Evolutionary conservation across 106 monocot species (phyloP).

Genomic region (Agapanthus africanus): DNA sequence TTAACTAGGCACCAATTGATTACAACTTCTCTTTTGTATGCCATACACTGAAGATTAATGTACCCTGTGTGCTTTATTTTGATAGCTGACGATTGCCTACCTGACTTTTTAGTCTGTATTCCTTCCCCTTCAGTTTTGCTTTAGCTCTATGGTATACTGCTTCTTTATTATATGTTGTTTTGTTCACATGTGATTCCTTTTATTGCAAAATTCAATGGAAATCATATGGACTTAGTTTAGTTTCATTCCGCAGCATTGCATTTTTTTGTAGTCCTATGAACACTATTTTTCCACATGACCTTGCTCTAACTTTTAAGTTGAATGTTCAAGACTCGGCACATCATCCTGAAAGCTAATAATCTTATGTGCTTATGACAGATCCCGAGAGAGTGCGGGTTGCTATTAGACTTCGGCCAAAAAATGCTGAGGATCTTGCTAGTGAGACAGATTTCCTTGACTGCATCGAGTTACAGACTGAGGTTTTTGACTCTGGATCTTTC

Average conservation of each 20-base stretch:
- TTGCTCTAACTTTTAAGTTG: background rate
- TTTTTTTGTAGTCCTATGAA: background rate
- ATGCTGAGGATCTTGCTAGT: constrained; percentile 42
- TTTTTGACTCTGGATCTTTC: constrained; percentile 9
- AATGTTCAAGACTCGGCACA: background rate
- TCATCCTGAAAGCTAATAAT: constrained; percentile 1
- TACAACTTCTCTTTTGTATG: too few species aligned
- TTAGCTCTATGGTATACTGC: too few species aligned
- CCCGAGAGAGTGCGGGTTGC: constrained; percentile 65
- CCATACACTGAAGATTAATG: too few species aligned
- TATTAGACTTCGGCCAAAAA: constrained; percentile 63
- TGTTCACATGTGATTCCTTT: background rate
- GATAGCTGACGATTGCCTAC: too few species aligned
- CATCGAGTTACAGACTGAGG: constrained; percentile 69
- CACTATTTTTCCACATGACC: too few species aligned
- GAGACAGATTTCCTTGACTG: constrained; percentile 51
- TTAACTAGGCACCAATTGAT: too few species aligned
- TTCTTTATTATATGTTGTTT: too few species aligned
- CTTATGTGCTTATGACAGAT: constrained; percentile 25
- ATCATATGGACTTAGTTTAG: background rate
- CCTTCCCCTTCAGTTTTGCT: too few species aligned
- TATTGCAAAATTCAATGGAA: background rate
- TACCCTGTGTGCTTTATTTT: too few species aligned
- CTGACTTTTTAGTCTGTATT: too few species aligned
- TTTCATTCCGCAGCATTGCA: background rate